A percentile compares a stretch with the other conserved stretches of the same genome.
Evolutionary conservation across 441 rosid genomes (phyloP).

Genomic region (Flueggea neowawraea): DNA sequence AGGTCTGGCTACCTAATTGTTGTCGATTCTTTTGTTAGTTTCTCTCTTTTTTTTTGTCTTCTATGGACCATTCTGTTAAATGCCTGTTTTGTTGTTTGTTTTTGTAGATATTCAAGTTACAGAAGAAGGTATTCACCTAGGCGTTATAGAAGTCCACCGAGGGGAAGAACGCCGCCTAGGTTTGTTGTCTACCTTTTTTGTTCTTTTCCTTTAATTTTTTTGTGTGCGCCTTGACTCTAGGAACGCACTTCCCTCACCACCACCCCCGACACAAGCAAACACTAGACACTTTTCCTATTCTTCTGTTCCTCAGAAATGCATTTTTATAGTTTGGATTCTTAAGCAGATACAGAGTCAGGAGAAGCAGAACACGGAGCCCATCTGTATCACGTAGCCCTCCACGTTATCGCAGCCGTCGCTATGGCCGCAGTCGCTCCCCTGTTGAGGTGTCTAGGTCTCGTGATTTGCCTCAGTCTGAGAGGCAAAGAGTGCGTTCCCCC

Average conservation of each 20-base stretch:
- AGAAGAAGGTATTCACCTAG: conserved; percentile 92
- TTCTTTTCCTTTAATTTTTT: no score
- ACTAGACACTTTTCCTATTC: no score
- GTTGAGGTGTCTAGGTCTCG: conserved; percentile 40
- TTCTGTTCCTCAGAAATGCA: no score
- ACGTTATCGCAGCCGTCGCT: conserved; percentile 47
- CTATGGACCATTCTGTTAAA: not conserved
- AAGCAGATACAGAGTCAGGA: conserved; percentile 67
- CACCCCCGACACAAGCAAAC: no score
- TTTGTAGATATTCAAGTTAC: conserved; percentile 54
- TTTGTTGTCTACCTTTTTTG: conserved; percentile 12
- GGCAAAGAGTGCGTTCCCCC: conserved; percentile 46
- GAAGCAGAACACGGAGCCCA: conserved; percentile 62
- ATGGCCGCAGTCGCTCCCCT: conserved; percentile 56
- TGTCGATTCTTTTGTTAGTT: not conserved
- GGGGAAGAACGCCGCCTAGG: conserved; percentile 95
- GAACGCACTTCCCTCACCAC: no score
- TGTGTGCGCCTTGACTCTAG: no score
- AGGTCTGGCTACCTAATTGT: conserved; percentile 34
- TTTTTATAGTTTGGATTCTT: not conserved
- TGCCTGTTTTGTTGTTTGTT: conserved; percentile 8
- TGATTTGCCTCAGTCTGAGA: conserved; percentile 33
- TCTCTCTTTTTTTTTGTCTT: not conserved
- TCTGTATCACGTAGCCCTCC: conserved; percentile 67
- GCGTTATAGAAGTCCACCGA: conserved; percentile 75